A percentile compares a stretch with the other conserved stretches of the same genome.
These are phyloP conservation scores for Quercus aquifolioides DNA, from an alignment of 306 rosid genomes.

Conservation along the genomic window DNA sequence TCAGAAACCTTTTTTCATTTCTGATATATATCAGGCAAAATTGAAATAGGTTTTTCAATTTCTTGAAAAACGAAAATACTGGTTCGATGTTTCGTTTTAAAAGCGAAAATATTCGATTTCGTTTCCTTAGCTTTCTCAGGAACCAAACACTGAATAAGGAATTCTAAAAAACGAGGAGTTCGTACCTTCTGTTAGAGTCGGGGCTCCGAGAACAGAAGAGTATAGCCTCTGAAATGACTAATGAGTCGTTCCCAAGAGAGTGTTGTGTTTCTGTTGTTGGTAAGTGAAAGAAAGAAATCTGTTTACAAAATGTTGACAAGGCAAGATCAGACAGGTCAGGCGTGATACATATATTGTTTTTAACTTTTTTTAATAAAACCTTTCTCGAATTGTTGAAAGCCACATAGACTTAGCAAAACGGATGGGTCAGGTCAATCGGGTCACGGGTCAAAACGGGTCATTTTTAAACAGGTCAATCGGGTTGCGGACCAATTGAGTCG, in stretches of 20 bases:
- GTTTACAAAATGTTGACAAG: not conserved
- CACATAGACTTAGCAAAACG: no score
- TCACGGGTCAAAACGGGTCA: no score
- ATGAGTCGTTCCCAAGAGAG: not conserved
- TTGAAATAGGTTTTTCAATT: not conserved
- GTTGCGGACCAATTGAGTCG: no score
- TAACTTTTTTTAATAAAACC: no score
- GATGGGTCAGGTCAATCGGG: no score
- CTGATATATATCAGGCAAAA: not conserved
- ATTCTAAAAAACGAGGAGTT: not conserved
- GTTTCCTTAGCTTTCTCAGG: not conserved
- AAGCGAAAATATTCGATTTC: not conserved
- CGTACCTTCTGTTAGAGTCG: not conserved
- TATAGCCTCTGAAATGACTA: not conserved
- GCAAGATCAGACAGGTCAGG: no score
- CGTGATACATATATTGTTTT: no score
- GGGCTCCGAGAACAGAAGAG: not conserved
- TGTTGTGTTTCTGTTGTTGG: no score
- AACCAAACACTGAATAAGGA: not conserved
- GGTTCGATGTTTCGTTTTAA: no score
- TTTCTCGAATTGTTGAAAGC: no score
- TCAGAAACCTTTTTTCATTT: not conserved
- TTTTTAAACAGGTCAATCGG: no score
- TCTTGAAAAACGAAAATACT: not conserved
- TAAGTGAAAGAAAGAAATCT: not conserved